Percentiles rank a stretch among this genome's conserved stretches.
These are phyloP conservation scores for Penicillium longicatenatum DNA, from an alignment of 495 filamentous ascomycete genomes.

Conservation along the genomic window DNA sequence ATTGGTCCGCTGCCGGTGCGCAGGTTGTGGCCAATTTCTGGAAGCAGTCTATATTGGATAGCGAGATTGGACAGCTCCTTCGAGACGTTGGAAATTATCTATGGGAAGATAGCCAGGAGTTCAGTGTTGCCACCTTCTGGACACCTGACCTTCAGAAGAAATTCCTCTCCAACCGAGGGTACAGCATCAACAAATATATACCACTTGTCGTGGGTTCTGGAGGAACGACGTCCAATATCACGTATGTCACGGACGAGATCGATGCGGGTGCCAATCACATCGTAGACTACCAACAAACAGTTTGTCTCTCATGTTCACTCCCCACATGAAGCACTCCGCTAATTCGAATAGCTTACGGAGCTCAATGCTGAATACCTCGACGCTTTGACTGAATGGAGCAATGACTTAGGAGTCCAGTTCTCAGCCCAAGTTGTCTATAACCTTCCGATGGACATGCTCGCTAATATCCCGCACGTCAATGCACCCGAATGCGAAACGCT, in stretches of 20 bases:
- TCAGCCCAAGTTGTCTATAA: constrained; percentile 54
- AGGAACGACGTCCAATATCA: neutral
- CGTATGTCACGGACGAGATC: constrained; percentile 3
- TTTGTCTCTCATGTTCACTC: neutral
- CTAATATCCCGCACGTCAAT: constrained; percentile 41
- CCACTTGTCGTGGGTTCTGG: constrained; percentile 1
- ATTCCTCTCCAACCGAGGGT: constrained; percentile 37
- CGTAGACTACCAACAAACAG: constrained; percentile 4
- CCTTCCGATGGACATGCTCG: constrained; percentile 48
- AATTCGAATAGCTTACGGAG: constrained; percentile 9
- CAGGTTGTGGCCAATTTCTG: constrained; percentile 45
- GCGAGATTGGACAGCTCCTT: constrained; percentile 34
- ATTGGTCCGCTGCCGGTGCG: constrained; percentile 48
- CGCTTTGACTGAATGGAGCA: constrained; percentile 35
- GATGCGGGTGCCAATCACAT: constrained; percentile 26
- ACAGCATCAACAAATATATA: constrained; percentile 12
- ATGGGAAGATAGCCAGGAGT: constrained; percentile 57
- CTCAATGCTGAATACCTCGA: constrained; percentile 39
- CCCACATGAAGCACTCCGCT: neutral
- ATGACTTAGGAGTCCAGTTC: constrained; percentile 36
- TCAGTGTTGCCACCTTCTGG: constrained; percentile 44
- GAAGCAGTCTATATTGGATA: constrained; percentile 44
- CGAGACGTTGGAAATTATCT: constrained; percentile 43
- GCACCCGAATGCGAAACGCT: constrained; percentile 47
- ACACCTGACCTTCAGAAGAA: constrained; percentile 43